Evolutionary conservation across 2,329 filamentous ascomycete species (phyloP).

Genomic region (Biscogniauxia mediterranea): DNA sequence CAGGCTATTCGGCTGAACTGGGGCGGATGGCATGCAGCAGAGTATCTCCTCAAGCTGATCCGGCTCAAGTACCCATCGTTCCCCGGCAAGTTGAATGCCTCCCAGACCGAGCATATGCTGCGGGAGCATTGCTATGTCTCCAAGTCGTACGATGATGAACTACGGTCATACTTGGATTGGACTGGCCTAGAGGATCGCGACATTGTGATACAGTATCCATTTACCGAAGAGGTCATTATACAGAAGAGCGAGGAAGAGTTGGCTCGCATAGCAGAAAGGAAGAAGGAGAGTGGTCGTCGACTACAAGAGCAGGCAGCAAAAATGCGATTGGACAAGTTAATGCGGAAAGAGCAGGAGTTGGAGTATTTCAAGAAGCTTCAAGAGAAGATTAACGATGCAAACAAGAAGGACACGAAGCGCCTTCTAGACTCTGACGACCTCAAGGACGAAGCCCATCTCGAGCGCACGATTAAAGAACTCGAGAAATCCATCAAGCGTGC

Average conservation of each 20-base stretch:
- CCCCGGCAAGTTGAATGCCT: slow-evolving; percentile 78
- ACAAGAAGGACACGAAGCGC: slow-evolving; percentile 87
- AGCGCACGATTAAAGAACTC: slow-evolving; percentile 81
- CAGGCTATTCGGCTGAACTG: slow-evolving; percentile 91
- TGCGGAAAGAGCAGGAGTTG: slow-evolving; percentile 92
- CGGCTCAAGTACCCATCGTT: slow-evolving; percentile 90
- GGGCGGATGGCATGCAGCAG: slow-evolving; percentile 86
- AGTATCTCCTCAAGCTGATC: slow-evolving; percentile 88
- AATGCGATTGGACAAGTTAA: slow-evolving; percentile 91
- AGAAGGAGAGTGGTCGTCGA: slow-evolving; percentile 88
- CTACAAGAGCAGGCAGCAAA: slow-evolving; percentile 95
- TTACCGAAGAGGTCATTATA: slow-evolving; percentile 81
- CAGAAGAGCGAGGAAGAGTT: slow-evolving; percentile 96
- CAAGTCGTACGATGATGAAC: slow-evolving; percentile 75
- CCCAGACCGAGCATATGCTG: slow-evolving; percentile 85
- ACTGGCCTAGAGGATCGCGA: slow-evolving; percentile 87
- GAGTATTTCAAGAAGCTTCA: slow-evolving; percentile 91
- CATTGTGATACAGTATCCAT: slow-evolving; percentile 87
- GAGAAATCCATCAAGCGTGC: slow-evolving; percentile 88
- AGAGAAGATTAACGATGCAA: slow-evolving; percentile 66
- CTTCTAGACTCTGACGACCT: slow-evolving; percentile 88
- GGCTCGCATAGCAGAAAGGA: slow-evolving; percentile 83
- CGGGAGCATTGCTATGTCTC: slow-evolving; percentile 89
- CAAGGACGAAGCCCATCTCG: slow-evolving; percentile 84
- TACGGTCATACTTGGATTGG: slow-evolving; percentile 81